Evolutionary conservation across 2,329 filamentous ascomycete species (phyloP), one percentile per base, ranked within the genome.

Genomic region (Colletotrichum chlorophyti): DNA sequence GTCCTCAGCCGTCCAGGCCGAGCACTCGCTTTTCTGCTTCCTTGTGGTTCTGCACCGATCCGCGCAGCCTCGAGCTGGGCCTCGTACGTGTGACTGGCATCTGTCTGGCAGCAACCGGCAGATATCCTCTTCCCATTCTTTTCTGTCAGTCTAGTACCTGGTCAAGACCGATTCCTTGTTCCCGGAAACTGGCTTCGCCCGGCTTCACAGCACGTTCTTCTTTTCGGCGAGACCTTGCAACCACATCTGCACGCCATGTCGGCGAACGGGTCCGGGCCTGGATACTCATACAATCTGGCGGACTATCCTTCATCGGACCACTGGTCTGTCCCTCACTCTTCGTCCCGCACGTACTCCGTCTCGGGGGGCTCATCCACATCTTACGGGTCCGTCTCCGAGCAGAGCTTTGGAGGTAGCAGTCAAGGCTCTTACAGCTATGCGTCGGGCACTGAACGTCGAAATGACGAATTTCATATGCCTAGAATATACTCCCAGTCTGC

Each of bases 401-500:
- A 37, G n/a, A 48, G 29, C 31, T 27, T 24, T 26, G 35, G 19
- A 7, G 26, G 27, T 15, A 34, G 42, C 41, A 26, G n/a, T 46
- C 38, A 58, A 12, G 40, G 40, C n/a, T 19, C 37, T 46, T 41
- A 65, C 58, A 31, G 29, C 37, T 19, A 53, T 15, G 24, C 26
- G 7, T 15, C 40, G 9, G 8, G 19, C 12, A 29, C 14, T 9
- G 17, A 6, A 23, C 4, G 4, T 6, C 23, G 14, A 10, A 45
- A 32, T 10, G 24, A 60, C n/a, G 32, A 29, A 2, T 12, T 37
- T 17, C 4, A 26, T 31, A 49, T 51, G 40, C 51, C 34, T n/a
- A 51, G 53, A 14, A 14, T 51, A 41, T 55, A 57, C 40, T 65
- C 66, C 14, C 54, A 42, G 23, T 64, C 58, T 31, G 60, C 64